phyloP scores from a whole-genome alignment of 495 filamentous ascomycete genomes.

The Jackrogersella minutella region DNA sequence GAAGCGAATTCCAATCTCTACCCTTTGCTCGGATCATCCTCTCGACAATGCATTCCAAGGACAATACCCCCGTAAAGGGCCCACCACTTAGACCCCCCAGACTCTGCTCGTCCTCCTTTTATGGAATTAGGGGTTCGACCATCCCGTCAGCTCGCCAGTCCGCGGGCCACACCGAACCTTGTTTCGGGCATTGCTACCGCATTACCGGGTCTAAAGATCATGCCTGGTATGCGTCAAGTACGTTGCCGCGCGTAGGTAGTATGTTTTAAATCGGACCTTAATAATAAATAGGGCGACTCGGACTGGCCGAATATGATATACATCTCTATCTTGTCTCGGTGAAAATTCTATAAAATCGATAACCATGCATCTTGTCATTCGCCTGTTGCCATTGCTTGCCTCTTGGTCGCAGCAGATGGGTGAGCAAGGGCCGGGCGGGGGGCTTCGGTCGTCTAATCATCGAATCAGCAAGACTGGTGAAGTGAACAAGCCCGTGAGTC shows the following conservation, averaged over 20 bases:
- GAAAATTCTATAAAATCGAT: background rate
- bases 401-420: background rate
- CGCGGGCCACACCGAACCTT: slow-evolving; percentile 32
- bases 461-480: background rate
- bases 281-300: slow-evolving; percentile 1
- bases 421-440: background rate
- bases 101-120: background rate
- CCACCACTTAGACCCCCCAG: background rate
- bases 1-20: slow-evolving; percentile 1
- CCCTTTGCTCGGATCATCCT: slow-evolving; percentile 9
- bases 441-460: background rate
- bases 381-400: background rate
- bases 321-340: background rate
- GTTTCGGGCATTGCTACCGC: slow-evolving; percentile 34
- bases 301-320: slow-evolving; percentile 7
- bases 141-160: slow-evolving; percentile 2
- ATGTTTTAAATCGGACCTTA: background rate
- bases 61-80: background rate
- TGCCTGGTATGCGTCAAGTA: background rate
- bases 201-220: slow-evolving; percentile 13
- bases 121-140: slow-evolving; percentile 9
- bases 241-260: background rate
- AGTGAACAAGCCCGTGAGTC: too few species aligned
- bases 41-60: background rate
- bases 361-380: background rate